Percentiles rank a stretch among this genome's conserved stretches.
Conservation (phyloP, 2,329 filamentous ascomycete genomes). For the Alternaria novae-zelandiae region DNA sequence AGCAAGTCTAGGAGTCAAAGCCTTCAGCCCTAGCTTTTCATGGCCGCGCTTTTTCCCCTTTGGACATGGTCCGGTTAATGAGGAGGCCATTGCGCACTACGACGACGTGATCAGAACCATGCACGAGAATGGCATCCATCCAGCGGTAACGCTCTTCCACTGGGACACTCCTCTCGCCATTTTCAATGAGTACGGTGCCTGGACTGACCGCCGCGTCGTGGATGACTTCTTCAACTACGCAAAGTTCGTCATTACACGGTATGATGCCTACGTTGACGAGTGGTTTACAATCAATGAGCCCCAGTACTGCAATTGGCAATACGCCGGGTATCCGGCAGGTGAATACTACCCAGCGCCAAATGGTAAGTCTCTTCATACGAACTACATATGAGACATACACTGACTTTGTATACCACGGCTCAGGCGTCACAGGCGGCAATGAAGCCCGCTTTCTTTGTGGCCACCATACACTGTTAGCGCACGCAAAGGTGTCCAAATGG, state of each 20-base stretch:
- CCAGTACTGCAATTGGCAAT: conserved; percentile 59
- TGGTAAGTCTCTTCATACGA: conserved; percentile 2
- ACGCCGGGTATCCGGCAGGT: conserved; percentile 52
- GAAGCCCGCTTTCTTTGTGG: conserved; percentile 53
- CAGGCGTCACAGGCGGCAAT: conserved; percentile 47
- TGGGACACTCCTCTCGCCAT: conserved; percentile 53
- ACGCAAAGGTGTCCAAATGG: conserved; percentile 54
- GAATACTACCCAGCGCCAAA: conserved; percentile 56
- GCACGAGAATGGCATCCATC: conserved; percentile 44
- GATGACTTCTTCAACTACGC: conserved; percentile 53
- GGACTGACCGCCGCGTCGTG: conserved; percentile 48
- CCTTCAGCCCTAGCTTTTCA: conserved; percentile 47
- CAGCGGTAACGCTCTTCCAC: conserved; percentile 50
- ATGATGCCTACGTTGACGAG: conserved; percentile 49
- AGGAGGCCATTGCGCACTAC: conserved; percentile 46
- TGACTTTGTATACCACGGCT: neutral
- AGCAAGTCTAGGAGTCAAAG: conserved; percentile 35
- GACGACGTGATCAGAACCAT: conserved; percentile 50
- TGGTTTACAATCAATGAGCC: conserved; percentile 54
- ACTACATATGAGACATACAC: neutral
- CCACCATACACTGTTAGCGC: conserved; percentile 53
- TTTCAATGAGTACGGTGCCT: conserved; percentile 52
- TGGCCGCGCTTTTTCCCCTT: conserved; percentile 51
- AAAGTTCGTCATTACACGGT: conserved; percentile 51
- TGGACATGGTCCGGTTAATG: conserved; percentile 46